These are phyloP conservation scores for Macaranga tanarius DNA, from an alignment of 441 rosid species.

Conservation along the genomic window DNA sequence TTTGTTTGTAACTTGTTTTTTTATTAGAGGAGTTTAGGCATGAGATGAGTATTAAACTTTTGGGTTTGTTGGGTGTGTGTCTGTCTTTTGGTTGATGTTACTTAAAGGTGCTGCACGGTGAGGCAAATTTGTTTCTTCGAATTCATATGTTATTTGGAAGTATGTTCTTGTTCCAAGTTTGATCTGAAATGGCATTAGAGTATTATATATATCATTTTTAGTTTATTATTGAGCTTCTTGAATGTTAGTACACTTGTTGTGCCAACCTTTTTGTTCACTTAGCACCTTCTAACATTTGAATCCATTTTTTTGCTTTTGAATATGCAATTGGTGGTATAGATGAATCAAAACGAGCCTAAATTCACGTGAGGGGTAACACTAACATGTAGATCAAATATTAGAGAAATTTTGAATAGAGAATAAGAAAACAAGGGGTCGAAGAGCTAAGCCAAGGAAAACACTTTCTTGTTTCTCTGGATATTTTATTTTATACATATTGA, in stretches of 20 bases:
- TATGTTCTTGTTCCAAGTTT: not conserved
- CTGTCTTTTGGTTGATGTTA: not conserved
- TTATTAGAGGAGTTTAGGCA: not conserved
- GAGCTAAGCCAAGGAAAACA: not conserved
- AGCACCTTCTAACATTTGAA: no score
- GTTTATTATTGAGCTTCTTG: not conserved
- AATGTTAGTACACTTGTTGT: no score
- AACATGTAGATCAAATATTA: not conserved
- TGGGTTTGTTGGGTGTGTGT: not conserved
- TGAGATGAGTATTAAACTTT: not conserved
- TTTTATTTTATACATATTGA: no score
- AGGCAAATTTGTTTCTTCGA: not conserved
- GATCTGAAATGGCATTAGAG: not conserved
- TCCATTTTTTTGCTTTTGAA: no score
- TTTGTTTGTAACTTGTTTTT: not conserved
- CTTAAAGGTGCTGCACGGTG: not conserved
- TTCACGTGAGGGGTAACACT: not conserved
- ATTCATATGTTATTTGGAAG: not conserved
- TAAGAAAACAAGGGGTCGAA: not conserved
- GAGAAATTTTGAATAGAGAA: not conserved
- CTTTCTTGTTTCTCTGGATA: not conserved
- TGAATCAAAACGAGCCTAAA: not conserved
- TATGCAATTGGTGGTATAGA: no score
- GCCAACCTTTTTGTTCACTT: no score
- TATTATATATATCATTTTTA: not conserved